Conservation (phyloP, 495 filamentous ascomycete species). For the Delitschia confertaspora region DNA sequence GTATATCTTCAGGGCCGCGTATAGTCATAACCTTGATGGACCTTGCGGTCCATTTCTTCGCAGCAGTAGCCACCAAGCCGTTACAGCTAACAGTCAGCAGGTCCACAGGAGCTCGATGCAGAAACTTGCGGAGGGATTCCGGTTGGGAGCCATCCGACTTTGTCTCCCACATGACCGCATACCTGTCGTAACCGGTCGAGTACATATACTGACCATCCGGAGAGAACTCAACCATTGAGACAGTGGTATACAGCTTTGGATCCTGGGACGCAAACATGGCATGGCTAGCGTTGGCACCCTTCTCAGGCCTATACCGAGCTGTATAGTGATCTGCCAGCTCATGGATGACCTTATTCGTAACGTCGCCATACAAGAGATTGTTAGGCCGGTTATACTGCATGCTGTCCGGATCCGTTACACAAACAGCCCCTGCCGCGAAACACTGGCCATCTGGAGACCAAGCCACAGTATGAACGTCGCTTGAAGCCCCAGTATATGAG, state of each 20-base stretch:
- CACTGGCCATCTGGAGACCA: constrained; percentile 45
- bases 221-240: constrained; percentile 67
- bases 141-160: constrained; percentile 27
- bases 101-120: constrained; percentile 60
- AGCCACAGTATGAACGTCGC: constrained; percentile 49
- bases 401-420: constrained; percentile 63
- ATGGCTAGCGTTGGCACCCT: constrained; percentile 42
- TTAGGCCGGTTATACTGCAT: constrained; percentile 77
- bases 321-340: constrained; percentile 66
- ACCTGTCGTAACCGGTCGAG: constrained; percentile 73
- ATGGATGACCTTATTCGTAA: constrained; percentile 42
- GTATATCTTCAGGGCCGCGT: not conserved
- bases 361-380: constrained; percentile 69
- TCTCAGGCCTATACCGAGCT: constrained; percentile 43
- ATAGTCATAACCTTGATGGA: constrained; percentile 24
- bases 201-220: constrained; percentile 49
- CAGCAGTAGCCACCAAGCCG: constrained; percentile 46
- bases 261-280: constrained; percentile 57
- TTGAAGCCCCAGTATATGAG: constrained; percentile 38
- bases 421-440: constrained; percentile 54
- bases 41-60: constrained; percentile 36
- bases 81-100: constrained; percentile 48
- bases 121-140: constrained; percentile 44
- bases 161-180: constrained; percentile 67
- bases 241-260: constrained; percentile 63